Evolutionary conservation across 2,329 filamentous ascomycete genomes (phyloP).

Genomic region (Pezicula radicicola): DNA sequence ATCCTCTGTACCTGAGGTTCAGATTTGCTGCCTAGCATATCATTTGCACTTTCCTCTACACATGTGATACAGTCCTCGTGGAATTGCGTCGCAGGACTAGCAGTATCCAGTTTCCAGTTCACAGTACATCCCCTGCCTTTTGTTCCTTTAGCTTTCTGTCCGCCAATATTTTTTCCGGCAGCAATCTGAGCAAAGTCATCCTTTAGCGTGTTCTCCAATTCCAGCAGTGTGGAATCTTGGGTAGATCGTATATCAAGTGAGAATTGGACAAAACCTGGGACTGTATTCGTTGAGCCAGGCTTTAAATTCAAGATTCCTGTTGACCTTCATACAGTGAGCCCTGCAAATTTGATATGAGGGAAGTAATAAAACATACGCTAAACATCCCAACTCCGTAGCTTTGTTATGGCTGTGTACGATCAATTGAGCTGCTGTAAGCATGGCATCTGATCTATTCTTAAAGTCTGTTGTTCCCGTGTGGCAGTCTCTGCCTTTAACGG

Average conservation of each 20-base stretch:
- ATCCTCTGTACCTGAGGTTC: constrained; percentile 47
- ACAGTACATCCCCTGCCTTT: constrained; percentile 50
- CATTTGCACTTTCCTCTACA: constrained; percentile 56
- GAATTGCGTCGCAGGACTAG: constrained; percentile 61
- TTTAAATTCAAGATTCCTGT: constrained; percentile 67
- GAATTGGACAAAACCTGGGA: constrained; percentile 66
- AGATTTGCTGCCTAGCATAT: constrained; percentile 49
- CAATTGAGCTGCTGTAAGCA: constrained; percentile 65
- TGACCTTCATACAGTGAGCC: constrained; percentile 5
- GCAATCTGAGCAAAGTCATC: constrained; percentile 59
- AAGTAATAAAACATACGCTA: constrained; percentile 39
- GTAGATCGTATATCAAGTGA: constrained; percentile 64
- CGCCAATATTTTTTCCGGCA: constrained; percentile 49
- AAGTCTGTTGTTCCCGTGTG: constrained; percentile 76
- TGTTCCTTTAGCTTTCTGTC: constrained; percentile 38
- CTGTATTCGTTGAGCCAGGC: constrained; percentile 71
- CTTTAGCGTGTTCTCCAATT: constrained; percentile 54
- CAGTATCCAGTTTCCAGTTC: constrained; percentile 59
- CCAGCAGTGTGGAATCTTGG: constrained; percentile 51
- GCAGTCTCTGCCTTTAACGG: constrained; percentile 62
- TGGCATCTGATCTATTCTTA: constrained; percentile 61
- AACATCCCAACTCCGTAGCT: constrained; percentile 54
- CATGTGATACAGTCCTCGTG: constrained; percentile 64
- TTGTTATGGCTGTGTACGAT: constrained; percentile 64
- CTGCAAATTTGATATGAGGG: too few species aligned